These are phyloP conservation scores for Fomitopsis pulvina DNA, from an alignment of 768 basidiomycete genomes.

Conservation along the genomic window DNA sequence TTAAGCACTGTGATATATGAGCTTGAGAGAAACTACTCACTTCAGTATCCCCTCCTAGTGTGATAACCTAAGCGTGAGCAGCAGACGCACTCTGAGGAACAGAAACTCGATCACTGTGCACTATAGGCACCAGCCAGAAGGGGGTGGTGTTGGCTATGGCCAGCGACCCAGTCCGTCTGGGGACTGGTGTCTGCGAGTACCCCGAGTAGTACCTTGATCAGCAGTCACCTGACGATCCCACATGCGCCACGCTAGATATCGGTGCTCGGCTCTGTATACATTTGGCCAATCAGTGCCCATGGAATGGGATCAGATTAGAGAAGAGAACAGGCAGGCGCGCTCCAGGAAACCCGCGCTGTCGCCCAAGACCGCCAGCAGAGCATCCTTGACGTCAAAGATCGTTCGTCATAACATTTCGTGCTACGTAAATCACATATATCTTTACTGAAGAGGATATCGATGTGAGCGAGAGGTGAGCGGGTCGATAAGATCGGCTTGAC, in stretches of 20 bases:
- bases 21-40: too few species aligned
- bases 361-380: neutral
- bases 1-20: too few species aligned
- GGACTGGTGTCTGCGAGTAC: neutral
- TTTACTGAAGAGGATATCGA: neutral
- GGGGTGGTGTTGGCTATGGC: too few species aligned
- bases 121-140: too few species aligned
- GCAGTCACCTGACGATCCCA: neutral
- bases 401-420: neutral
- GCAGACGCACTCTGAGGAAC: too few species aligned
- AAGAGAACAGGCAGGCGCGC: neutral
- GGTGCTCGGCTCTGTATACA: neutral
- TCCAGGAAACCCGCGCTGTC: neutral
- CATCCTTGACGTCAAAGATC: neutral
- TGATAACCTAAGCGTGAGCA: too few species aligned
- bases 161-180: too few species aligned
- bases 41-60: too few species aligned
- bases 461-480: neutral
- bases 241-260: neutral
- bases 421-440: neutral
- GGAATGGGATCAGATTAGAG: neutral
- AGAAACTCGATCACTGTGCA: too few species aligned
- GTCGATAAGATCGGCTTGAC: neutral
- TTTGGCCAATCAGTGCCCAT: neutral
- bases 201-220: neutral